Evolutionary conservation across 805 yeast species (phyloP).

Genomic region (Naumovozyma dairenensis): DNA sequence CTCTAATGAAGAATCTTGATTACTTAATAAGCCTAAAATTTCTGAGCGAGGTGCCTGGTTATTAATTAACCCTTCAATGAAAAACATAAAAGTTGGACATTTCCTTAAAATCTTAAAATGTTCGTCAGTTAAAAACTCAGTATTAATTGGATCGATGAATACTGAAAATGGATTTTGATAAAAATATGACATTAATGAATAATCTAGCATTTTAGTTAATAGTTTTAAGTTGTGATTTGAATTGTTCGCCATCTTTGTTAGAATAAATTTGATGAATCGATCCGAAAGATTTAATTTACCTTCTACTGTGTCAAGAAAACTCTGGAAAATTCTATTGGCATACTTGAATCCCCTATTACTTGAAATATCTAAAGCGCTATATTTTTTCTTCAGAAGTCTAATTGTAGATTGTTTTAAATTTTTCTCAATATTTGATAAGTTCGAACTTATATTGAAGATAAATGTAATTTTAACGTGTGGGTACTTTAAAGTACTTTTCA

Average conservation of each 20-base stretch:
- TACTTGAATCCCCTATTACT: slow-evolving; percentile 27
- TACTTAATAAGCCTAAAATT: slow-evolving; percentile 17
- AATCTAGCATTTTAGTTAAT: slow-evolving; percentile 26
- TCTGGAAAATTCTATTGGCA: slow-evolving; percentile 26
- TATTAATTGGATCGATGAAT: slow-evolving; percentile 28
- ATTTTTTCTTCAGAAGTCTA: slow-evolving; percentile 22
- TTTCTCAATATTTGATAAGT: slow-evolving; percentile 26
- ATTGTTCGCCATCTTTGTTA: slow-evolving; percentile 27
- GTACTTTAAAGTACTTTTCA: slow-evolving; percentile 21
- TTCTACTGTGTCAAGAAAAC: slow-evolving; percentile 28
- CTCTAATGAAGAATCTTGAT: slow-evolving; percentile 18
- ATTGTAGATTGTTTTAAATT: slow-evolving; percentile 26
- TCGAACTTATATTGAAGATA: slow-evolving; percentile 27
- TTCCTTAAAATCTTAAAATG: slow-evolving; percentile 20
- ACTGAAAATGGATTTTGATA: slow-evolving; percentile 28
- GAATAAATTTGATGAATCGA: slow-evolving; percentile 22
- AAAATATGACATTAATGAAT: slow-evolving; percentile 28
- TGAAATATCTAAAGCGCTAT: slow-evolving; percentile 23
- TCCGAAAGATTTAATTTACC: slow-evolving; percentile 27
- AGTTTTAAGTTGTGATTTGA: slow-evolving; percentile 25
- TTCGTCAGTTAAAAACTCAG: slow-evolving; percentile 19
- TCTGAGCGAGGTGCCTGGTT: slow-evolving; percentile 22
- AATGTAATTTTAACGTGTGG: slow-evolving; percentile 21
- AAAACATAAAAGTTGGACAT: slow-evolving; percentile 29
- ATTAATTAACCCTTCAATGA: slow-evolving; percentile 24